Evolutionary conservation across 306 rosid genomes (phyloP).

Genomic region (Lathyrus sativus): DNA sequence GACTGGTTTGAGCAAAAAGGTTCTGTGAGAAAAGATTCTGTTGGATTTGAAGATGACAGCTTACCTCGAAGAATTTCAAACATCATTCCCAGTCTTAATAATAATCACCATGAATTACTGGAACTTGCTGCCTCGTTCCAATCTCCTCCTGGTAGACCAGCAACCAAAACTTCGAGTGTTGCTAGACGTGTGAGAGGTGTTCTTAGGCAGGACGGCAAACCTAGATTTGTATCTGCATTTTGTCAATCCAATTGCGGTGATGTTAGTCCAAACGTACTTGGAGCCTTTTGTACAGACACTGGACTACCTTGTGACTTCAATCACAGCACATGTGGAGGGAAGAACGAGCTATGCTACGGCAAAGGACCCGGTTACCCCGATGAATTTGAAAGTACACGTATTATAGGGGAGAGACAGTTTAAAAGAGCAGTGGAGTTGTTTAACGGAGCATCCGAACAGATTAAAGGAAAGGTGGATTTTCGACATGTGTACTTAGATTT

Average conservation of each 20-base stretch:
- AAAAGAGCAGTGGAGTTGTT: too few species aligned
- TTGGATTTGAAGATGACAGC: slow-evolving; percentile 43
- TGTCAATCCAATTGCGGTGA: slow-evolving; percentile 98
- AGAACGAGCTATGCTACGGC: slow-evolving; percentile 93
- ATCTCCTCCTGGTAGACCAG: slow-evolving; percentile 72
- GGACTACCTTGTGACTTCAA: slow-evolving; percentile 95
- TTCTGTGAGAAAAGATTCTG: slow-evolving; percentile 27
- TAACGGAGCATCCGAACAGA: too few species aligned
- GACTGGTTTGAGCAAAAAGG: slow-evolving; percentile 80
- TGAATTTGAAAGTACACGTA: slow-evolving; percentile 98
- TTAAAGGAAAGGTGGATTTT: too few species aligned
- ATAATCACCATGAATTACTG: slow-evolving; percentile 66
- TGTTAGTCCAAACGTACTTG: slow-evolving; percentile 95
- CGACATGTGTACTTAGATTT: too few species aligned
- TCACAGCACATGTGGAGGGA: slow-evolving; percentile 96
- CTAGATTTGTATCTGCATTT: slow-evolving; percentile 90
- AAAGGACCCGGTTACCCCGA: slow-evolving; percentile 96
- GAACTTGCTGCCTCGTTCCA: slow-evolving; percentile 90
- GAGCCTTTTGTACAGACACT: slow-evolving; percentile 84
- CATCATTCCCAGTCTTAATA: slow-evolving; percentile 45
- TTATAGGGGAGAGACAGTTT: too few species aligned
- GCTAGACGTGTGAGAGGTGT: slow-evolving; percentile 86
- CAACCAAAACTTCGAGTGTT: slow-evolving; percentile 59
- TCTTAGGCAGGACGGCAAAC: slow-evolving; percentile 65
- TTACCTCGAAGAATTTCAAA: slow-evolving; percentile 58